phyloP scores from a whole-genome alignment of 768 basidiomycete species.

The Lentinula lateritia region DNA sequence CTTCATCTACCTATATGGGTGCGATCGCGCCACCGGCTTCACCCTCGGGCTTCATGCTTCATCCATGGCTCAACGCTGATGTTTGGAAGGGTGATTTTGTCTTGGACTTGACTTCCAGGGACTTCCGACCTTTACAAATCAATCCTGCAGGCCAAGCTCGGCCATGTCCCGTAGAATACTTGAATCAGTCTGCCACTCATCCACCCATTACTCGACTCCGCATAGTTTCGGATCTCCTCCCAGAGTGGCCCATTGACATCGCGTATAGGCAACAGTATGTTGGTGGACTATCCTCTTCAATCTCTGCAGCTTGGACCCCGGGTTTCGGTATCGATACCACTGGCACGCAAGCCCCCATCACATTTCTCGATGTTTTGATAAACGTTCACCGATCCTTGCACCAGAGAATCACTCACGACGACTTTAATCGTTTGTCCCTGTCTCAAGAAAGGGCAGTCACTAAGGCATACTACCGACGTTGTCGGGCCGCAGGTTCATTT shows the following conservation, averaged over 20 bases:
- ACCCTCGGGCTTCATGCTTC: slow-evolving; percentile 24
- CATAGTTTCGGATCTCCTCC: slow-evolving; percentile 52
- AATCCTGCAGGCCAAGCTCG: slow-evolving; percentile 29
- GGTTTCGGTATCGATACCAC: slow-evolving; percentile 14
- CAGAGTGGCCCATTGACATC: slow-evolving; percentile 59
- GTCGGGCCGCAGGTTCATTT: slow-evolving; percentile 20
- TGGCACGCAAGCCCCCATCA: slow-evolving; percentile 35
- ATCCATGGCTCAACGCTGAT: slow-evolving; percentile 53
- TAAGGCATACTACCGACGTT: slow-evolving; percentile 33
- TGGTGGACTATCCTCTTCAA: not conserved
- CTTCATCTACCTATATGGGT: slow-evolving; percentile 10
- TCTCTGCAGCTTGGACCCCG: slow-evolving; percentile 11
- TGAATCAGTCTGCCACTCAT: slow-evolving; percentile 48
- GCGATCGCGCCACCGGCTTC: slow-evolving; percentile 15
- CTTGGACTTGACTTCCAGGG: slow-evolving; percentile 50
- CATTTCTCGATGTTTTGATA: slow-evolving; percentile 52
- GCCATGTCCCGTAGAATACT: slow-evolving; percentile 37
- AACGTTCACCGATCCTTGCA: slow-evolving; percentile 46
- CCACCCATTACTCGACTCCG: slow-evolving; percentile 48
- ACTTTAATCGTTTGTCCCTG: slow-evolving; percentile 29
- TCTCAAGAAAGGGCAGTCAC: slow-evolving; percentile 25
- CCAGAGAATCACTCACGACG: slow-evolving; percentile 31
- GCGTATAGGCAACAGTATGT: slow-evolving; percentile 24
- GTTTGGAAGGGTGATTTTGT: slow-evolving; percentile 36
- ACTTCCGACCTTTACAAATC: slow-evolving; percentile 38